Evolutionary conservation across 495 filamentous ascomycete species (phyloP).

Genomic region (Penicillium angulare): DNA sequence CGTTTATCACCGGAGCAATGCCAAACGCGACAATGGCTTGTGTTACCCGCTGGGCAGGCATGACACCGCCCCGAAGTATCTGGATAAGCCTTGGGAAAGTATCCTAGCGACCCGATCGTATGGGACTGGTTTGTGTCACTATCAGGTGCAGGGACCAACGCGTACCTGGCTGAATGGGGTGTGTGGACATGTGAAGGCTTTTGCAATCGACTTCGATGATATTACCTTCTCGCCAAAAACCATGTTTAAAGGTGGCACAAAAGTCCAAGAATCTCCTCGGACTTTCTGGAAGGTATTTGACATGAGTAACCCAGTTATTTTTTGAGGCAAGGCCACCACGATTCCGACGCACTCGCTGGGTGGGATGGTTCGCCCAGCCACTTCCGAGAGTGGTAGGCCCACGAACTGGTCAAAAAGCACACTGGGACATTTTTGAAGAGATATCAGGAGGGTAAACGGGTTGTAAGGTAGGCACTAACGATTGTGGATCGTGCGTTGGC

Average conservation of each 20-base stretch:
- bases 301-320: too few relatives aligned
- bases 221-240: too few relatives aligned
- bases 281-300: too few relatives aligned
- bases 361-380: too few relatives aligned
- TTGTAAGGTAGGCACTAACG: constrained; percentile 4
- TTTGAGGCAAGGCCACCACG: too few relatives aligned
- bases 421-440: too few relatives aligned
- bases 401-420: too few relatives aligned
- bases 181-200: constrained; percentile 43
- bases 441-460: constrained; percentile 13
- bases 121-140: constrained; percentile 43
- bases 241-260: too few relatives aligned
- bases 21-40: constrained; percentile 50
- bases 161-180: constrained; percentile 51
- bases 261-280: too few relatives aligned
- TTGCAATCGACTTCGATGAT: too few relatives aligned
- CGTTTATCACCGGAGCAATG: constrained; percentile 50
- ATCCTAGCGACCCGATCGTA: constrained; percentile 39
- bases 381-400: too few relatives aligned
- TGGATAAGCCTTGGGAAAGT: constrained; percentile 33
- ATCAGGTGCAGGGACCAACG: constrained; percentile 41
- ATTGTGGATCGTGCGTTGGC: constrained; percentile 8
- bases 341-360: too few relatives aligned
- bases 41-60: constrained; percentile 49
- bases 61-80: constrained; percentile 39